phyloP scores from a whole-genome alignment of 2,329 filamentous ascomycete species.

The Akanthomyces muscarius region DNA sequence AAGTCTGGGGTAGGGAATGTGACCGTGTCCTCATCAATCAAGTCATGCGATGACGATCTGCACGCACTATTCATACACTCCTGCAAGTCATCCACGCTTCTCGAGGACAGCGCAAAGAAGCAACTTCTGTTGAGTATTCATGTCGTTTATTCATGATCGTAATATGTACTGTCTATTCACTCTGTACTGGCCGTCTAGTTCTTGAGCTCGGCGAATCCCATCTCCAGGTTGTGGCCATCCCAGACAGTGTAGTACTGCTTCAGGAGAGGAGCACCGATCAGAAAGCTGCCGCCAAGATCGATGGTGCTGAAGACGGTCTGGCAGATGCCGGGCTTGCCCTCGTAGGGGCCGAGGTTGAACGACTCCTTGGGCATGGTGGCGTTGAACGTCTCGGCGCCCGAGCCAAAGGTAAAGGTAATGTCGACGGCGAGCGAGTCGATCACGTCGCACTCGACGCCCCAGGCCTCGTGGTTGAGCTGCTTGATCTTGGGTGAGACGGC shows the following conservation, averaged over 20 bases:
- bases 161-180: background rate
- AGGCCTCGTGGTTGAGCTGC: conserved; percentile 30
- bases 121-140: background rate
- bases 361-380: conserved; percentile 27
- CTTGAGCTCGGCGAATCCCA: conserved; percentile 26
- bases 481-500: conserved; percentile 29
- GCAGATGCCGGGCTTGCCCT: conserved; percentile 24
- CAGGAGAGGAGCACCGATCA: conserved; percentile 31
- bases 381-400: conserved; percentile 22
- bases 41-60: no score
- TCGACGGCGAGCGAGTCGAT: conserved; percentile 27
- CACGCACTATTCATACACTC: no score
- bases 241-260: conserved; percentile 36
- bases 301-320: conserved; percentile 28
- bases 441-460: conserved; percentile 31
- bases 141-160: background rate
- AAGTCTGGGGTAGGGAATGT: background rate
- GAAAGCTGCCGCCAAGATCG: conserved; percentile 25
- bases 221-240: conserved; percentile 27
- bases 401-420: conserved; percentile 30
- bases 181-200: background rate
- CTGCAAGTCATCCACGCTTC: no score
- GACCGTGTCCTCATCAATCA: background rate
- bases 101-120: no score
- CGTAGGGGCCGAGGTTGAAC: conserved; percentile 33